A percentile compares a stretch with the other conserved stretches of the same genome.
These are phyloP conservation scores for Posidonia australis DNA, from an alignment of 106 monocot genomes.

Conservation along the genomic window DNA sequence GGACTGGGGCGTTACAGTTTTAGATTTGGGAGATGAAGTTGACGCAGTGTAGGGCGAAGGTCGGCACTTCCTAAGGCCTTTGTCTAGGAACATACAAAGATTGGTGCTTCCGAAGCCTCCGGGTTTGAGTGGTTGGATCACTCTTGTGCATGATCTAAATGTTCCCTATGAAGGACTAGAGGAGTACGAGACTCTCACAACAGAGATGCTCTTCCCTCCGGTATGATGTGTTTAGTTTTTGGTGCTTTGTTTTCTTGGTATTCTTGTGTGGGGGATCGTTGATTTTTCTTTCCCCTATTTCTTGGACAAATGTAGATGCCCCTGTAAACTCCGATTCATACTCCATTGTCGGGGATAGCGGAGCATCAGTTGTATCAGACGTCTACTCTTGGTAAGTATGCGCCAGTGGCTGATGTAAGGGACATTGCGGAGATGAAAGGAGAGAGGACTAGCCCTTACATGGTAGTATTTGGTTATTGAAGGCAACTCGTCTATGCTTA, in stretches of 20 bases:
- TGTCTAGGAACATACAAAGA: slow-evolving; percentile 48
- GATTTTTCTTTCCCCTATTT: too few species aligned
- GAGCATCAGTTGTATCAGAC: slow-evolving; percentile 60
- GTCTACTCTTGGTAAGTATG: slow-evolving; percentile 69
- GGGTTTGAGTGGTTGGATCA: slow-evolving; percentile 29
- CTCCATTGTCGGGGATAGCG: slow-evolving; percentile 64
- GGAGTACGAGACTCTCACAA: too few species aligned
- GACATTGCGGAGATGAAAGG: slow-evolving; percentile 49
- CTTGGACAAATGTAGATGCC: slow-evolving; percentile 42
- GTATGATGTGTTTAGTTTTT: too few species aligned
- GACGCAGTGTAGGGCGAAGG: slow-evolving; percentile 73
- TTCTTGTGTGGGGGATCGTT: too few species aligned
- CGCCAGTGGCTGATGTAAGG: slow-evolving; percentile 46
- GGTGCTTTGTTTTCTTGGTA: too few species aligned
- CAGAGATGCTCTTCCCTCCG: slow-evolving; percentile 98
- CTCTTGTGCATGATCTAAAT: slow-evolving; percentile 88
- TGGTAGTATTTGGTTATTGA: too few species aligned
- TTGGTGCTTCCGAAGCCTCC: slow-evolving; percentile 14
- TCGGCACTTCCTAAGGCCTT: too few species aligned
- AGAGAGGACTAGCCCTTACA: slow-evolving; percentile 56
- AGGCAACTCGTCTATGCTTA: background rate
- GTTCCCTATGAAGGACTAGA: too few species aligned
- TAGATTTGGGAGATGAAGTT: too few species aligned
- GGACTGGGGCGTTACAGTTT: too few species aligned
- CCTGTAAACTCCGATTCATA: slow-evolving; percentile 74